Percentiles rank a stretch among this genome's conserved stretches.
Conservation (phyloP, 108 stramenopile species). For the Halocafeteria seosinensis region DNA sequence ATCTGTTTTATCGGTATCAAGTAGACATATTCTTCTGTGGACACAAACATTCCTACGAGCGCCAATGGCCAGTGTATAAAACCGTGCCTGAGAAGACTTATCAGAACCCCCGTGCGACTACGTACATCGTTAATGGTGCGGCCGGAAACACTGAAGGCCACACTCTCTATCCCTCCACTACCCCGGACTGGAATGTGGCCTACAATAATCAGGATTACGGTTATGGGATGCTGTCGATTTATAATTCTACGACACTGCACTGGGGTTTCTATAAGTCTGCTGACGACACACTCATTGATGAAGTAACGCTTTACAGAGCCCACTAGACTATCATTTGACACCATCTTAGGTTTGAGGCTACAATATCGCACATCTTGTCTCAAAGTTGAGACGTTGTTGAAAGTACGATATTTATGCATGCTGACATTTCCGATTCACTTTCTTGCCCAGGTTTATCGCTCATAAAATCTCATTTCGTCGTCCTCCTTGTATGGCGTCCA, state of each 20-base stretch:
- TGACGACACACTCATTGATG: background rate
- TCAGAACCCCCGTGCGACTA: background rate
- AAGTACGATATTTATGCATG: too few relatives aligned
- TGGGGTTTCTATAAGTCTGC: background rate
- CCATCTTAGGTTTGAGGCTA: too few relatives aligned
- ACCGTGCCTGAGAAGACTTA: background rate
- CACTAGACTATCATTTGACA: too few relatives aligned
- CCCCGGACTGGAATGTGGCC: background rate
- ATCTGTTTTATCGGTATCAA: slow-evolving; percentile 5
- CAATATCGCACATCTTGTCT: too few relatives aligned
- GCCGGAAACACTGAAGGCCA: slow-evolving; percentile 24
- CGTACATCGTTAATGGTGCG: slow-evolving; percentile 29
- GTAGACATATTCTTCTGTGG: slow-evolving; percentile 25
- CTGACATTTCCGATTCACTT: too few relatives aligned
- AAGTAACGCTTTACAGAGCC: too few relatives aligned
- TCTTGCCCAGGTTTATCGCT: too few relatives aligned
- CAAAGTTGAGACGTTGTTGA: too few relatives aligned
- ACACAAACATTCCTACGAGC: slow-evolving; percentile 24
- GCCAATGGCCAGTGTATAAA: background rate
- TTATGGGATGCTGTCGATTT: background rate
- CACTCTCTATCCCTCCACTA: background rate
- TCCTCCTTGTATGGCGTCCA: too few relatives aligned
- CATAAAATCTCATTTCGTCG: too few relatives aligned
- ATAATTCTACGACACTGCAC: background rate
- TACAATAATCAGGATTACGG: background rate